Base-by-base conservation (phyloP, 768 basidiomycete species). In the Lepiota venenata region DNA sequence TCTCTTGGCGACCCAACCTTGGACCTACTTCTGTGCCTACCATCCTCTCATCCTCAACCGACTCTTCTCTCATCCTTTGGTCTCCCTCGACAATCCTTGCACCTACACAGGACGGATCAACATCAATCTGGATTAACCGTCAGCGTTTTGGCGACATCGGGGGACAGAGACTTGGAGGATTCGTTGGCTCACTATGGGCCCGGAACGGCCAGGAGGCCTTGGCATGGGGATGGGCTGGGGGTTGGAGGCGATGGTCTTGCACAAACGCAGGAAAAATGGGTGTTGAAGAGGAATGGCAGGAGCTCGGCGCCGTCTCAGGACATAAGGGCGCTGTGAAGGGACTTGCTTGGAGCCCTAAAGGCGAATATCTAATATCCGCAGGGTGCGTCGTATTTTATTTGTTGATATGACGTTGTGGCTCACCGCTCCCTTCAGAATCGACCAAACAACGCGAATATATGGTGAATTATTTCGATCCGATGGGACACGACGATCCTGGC, bases 61-160 rank as follows among this genome's bases (percentile, higher is more conserved):
- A 99, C 69, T 96, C 95, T 16, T 98, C 95, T 7, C 66, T 98
- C 22, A 98, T 98, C 56, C 70, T 98, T 49, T 99, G 97, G 97
- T 86, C 89, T 2, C 91, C 92, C 1, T 85, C 91, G 0, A 70
- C 76, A 8, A 69, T 80, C 11, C 58, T 72, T 55, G 58, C 64
- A 45, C 55, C 71, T 54, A 50, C 70, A 53, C 52, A 69, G 59
- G 61, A 75, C 32, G 71, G 66, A 6, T 66, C 76, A 2, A 73
- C 83, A 2, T 83, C 87, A 1, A 82, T 98, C 25, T 99, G 97
- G 97, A 85, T 93, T 42, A 93, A 90, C 57, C 74, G 79, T 10
- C 88, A 92, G 60, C 84, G 97, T 10, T 98, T 98, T 64, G 97
- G 97, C 21, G 93, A 98, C 58, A 80, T 98, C 48, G 92, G 92